Percentiles rank a stretch among this genome's conserved stretches.
These are phyloP conservation scores for Diaporthe aspalathi DNA, from an alignment of 2,329 filamentous ascomycete genomes.

Conservation along the genomic window DNA sequence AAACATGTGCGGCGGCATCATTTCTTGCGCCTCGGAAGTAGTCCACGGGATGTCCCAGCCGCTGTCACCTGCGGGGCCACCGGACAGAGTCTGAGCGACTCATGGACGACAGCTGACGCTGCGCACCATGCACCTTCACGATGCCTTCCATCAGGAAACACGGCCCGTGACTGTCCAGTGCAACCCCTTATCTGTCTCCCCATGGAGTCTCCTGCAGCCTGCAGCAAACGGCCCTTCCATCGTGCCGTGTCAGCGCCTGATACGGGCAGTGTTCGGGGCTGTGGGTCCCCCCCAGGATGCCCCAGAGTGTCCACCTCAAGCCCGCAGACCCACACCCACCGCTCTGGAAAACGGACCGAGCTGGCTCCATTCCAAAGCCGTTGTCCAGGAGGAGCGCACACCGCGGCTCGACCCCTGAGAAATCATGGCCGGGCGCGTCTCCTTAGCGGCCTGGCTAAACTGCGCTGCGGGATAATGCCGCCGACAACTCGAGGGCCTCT, in stretches of 20 bases:
- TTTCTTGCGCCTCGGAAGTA: background rate
- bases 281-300: conserved; percentile 33
- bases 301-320: conserved; percentile 29
- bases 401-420: conserved; percentile 30
- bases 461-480: conserved; percentile 10
- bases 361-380: conserved; percentile 19
- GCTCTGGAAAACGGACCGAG: conserved; percentile 38
- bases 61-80: background rate
- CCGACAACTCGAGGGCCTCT: background rate
- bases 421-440: conserved; percentile 9
- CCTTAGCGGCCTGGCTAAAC: conserved; percentile 27
- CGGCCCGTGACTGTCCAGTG: conserved; percentile 32
- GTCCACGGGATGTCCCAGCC: background rate
- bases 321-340: conserved; percentile 38
- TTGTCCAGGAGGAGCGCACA: conserved; percentile 30
- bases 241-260: conserved; percentile 33
- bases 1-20: background rate
- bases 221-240: conserved; percentile 21
- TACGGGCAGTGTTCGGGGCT: conserved; percentile 35
- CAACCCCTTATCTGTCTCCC: conserved; percentile 26
- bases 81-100: conserved; percentile 7
- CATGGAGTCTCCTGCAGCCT: conserved; percentile 33
- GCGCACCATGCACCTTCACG: background rate
- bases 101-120: conserved; percentile 14
- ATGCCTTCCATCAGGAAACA: conserved; percentile 19